Base-by-base conservation (phyloP, 805 yeast species). In the Ogataea siamensis region DNA sequence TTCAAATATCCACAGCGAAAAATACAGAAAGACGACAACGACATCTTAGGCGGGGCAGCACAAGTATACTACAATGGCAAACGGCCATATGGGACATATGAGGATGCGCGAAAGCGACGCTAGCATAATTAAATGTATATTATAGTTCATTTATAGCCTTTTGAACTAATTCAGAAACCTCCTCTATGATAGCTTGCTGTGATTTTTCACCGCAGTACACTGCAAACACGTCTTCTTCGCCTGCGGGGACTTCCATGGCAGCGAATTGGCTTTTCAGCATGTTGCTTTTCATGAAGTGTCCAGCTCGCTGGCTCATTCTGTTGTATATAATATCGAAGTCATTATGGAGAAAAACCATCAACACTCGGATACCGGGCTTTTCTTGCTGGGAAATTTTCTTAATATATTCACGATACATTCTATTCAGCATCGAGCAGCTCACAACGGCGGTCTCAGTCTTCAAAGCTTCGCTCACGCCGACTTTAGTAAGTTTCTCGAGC, bases 341-440 rank as follows among this genome's bases (percentile, higher is more conserved):
- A 8, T 88, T 82, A 50, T 76, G 73, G 31, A 91, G 60, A 54
- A 89, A 82, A 21, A 88, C 68, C 59, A 83, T 81, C 27, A 74
- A 55, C 47, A 84, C 74, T 20, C 58, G 60, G 2, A 74, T 58
- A 4, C 57, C 49, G 2, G 30, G 16, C 5, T 21, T 32, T 7
- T 36, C 32, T 3, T 32, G 40, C 3, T 17, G 42, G 3, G 69
- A 63, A 21, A 63, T 53, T 4, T 54, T 44, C 28, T 74, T 69
- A 17, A 91, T 72, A 37, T 64, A 64, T 20, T 82, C 78, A 47
- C 99, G 71, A 59, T 93, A 93, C 10, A 57, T 60, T 49, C 70
- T 70, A 63, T 89, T 91, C 57, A 93, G 68, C 57, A 91, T 80
- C 1, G 97, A 89, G 57, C 99, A 93, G 4, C 94, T 75, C 2